These are phyloP conservation scores for Rosa multiflora DNA, from an alignment of 306 rosid species.

Conservation along the genomic window DNA sequence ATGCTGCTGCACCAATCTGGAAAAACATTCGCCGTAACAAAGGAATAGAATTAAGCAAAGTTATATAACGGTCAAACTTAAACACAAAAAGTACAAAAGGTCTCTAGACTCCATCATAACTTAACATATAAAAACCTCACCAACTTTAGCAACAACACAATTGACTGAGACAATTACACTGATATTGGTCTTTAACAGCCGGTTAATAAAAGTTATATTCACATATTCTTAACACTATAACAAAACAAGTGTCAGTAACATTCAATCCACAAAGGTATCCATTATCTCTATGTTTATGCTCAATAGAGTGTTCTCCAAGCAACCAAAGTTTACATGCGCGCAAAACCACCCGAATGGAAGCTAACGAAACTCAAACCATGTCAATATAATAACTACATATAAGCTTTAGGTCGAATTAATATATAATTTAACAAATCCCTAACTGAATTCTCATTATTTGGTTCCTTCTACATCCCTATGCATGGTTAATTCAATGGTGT, in stretches of 20 bases:
- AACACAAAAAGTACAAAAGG: neutral
- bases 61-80: neutral
- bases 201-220: neutral
- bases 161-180: neutral
- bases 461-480: neutral
- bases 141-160: neutral
- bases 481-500: neutral
- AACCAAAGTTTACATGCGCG: no score
- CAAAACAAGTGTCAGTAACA: neutral
- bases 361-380: neutral
- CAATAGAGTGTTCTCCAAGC: no score
- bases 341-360: neutral
- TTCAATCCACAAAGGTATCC: no score
- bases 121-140: neutral
- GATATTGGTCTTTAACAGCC: neutral
- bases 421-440: neutral
- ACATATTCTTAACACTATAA: neutral
- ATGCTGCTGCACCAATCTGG: slow-evolving; percentile 54
- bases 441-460: neutral
- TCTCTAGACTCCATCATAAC: neutral
- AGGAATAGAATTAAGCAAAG: slow-evolving; percentile 6
- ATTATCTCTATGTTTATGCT: no score
- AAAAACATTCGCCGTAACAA: slow-evolving; percentile 19
- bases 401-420: neutral
- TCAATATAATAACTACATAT: no score